Evolutionary conservation across 208 protist species (phyloP), one percentile per base, ranked within the genome.

Genomic region (Phytomonas serpens): DNA sequence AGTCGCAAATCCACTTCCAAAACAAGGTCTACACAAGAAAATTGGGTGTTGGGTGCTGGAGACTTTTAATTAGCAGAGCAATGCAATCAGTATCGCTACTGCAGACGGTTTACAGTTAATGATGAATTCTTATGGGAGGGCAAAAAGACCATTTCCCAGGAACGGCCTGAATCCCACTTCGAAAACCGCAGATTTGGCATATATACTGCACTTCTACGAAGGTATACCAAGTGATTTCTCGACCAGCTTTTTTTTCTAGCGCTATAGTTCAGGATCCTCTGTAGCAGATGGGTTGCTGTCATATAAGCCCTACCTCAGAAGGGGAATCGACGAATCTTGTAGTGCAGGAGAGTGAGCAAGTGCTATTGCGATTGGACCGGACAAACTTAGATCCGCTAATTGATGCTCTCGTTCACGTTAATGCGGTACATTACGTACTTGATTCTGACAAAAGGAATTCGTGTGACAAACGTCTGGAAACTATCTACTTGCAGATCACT

Each of bases 161-260:
- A n/a, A n/a, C n/a, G n/a, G n/a, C n/a, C n/a, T n/a, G n/a, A n/a
- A n/a, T n/a, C n/a, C 64, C 10, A 0, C 51, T 30, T 10, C 32
- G 19, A 42, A 33, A 10, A 63, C 29, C 3, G 23, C 69, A 7
- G 64, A 71, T 27, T 67, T 72, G 57, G 72, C 63, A 61, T 69
- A 52, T 51, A 73, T 71, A 32, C 69, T 79, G 40, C 79, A 76
- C n/a, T 90, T 87, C 77, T 80, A 87, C 63, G 75, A 80, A 38
- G 85, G 85, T 2, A 68, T 87, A 14, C 71, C 76, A 10, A 23
- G 61, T 0, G 82, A 83, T 34, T 82, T 90, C 63, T 74, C 87
- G 2, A 27, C n/a, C 23, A 9, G 40, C 31, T 37, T 87, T 14
- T 87, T 87, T 42, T 32, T 69, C 13, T 47, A 72, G 0, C 30